Evolutionary conservation across 495 filamentous ascomycete genomes (phyloP).

Genomic region (Apodospora peruviana): DNA sequence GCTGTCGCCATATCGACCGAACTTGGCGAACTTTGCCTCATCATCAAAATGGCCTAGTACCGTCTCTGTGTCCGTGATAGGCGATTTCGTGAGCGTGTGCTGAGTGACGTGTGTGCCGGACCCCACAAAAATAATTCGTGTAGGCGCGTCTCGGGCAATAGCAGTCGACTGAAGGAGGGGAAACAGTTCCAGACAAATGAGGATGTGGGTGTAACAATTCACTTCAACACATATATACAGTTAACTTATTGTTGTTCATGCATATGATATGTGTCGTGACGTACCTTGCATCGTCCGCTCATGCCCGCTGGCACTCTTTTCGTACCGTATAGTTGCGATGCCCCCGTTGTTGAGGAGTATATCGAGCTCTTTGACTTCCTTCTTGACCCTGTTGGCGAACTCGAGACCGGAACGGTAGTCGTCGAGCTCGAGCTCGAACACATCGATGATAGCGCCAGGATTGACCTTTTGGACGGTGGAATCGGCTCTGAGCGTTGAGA

Average conservation of each 20-base stretch:
- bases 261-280: neutral
- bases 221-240: neutral
- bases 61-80: neutral
- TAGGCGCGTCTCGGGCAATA: neutral
- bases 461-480: neutral
- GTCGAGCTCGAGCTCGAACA: conserved; percentile 5
- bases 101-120: neutral
- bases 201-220: conserved; percentile 5
- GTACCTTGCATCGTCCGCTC: conserved; percentile 4
- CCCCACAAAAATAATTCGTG: neutral
- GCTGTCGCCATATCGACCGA: neutral
- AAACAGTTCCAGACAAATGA: conserved; percentile 1
- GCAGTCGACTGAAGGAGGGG: conserved; percentile 1
- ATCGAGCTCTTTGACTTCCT: conserved; percentile 1
- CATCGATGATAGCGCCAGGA: neutral
- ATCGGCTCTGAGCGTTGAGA: neutral
- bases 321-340: neutral
- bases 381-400: neutral
- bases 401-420: conserved; percentile 2
- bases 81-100: neutral
- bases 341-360: conserved; percentile 4
- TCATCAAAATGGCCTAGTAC: neutral
- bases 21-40: neutral
- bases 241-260: neutral
- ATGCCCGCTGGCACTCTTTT: neutral